phyloP scores from a whole-genome alignment of 1,284 basidiomycete genomes.

The Marasmius oreades region DNA sequence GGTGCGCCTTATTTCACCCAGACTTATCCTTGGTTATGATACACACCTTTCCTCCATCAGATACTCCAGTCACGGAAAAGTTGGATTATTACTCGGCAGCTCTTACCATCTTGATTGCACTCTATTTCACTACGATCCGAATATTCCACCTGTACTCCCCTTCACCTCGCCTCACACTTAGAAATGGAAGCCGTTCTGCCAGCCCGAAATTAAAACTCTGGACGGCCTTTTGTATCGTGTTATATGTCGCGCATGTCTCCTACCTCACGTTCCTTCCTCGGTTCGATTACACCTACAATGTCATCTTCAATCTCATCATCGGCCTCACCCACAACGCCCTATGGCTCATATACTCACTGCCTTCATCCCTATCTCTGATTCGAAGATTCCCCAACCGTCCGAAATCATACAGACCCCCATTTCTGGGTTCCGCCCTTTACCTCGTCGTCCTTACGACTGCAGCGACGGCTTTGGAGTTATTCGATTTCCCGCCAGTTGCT shows the following conservation, averaged over 20 bases:
- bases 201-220: slow-evolving; percentile 27
- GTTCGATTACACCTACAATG: slow-evolving; percentile 97
- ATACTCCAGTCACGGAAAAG: slow-evolving; percentile 83
- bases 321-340: slow-evolving; percentile 79
- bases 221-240: slow-evolving; percentile 43
- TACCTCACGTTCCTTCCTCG: slow-evolving; percentile 75
- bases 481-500: slow-evolving; percentile 86
- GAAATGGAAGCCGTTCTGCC: slow-evolving; percentile 11
- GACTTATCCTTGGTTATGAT: too few species aligned
- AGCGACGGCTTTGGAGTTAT: slow-evolving; percentile 82
- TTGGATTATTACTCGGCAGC: slow-evolving; percentile 96
- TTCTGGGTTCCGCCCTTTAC: slow-evolving; percentile 50
- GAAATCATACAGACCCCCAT: slow-evolving; percentile 50
- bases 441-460: slow-evolving; percentile 72
- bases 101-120: slow-evolving; percentile 70
- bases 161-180: slow-evolving; percentile 25
- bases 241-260: slow-evolving; percentile 69
- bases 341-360: slow-evolving; percentile 81
- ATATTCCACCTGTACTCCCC: slow-evolving; percentile 70
- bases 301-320: slow-evolving; percentile 78
- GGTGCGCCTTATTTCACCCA: slow-evolving; percentile 42
- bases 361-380: slow-evolving; percentile 43
- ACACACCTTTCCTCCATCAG: slow-evolving; percentile 37
- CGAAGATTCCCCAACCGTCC: slow-evolving; percentile 52
- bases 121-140: slow-evolving; percentile 76